Percentiles rank a stretch among this genome's conserved stretches.
Conservation (phyloP, 2,329 filamentous ascomycete genomes). For the Talaromyces sp. region DNA sequence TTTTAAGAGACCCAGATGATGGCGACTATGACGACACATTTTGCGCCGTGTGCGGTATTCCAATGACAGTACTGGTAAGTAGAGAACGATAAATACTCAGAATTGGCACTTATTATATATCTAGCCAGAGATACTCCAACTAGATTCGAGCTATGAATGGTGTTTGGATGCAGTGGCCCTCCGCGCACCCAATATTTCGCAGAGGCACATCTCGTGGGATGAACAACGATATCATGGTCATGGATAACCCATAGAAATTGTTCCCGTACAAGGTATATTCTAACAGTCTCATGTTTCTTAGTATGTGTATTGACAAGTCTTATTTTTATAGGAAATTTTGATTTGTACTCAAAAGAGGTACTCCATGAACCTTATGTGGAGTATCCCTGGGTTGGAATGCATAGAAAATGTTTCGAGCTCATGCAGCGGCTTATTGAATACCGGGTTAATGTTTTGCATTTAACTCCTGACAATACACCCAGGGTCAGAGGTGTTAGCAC, state of each 20-base stretch:
- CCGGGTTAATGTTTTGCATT: neutral
- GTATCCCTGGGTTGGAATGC: conserved; percentile 2
- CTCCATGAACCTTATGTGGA: neutral
- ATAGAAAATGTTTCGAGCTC: conserved; percentile 1
- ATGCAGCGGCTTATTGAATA: conserved; percentile 1
- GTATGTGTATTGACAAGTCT: neutral
- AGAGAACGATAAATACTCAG: neutral
- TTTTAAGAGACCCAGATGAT: no score
- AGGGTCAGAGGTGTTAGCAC: neutral
- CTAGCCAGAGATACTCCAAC: neutral
- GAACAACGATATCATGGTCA: neutral
- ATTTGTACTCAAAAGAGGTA: neutral
- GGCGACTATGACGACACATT: neutral
- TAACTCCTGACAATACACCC: neutral
- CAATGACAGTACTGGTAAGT: neutral
- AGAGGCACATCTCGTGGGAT: conserved; percentile 1
- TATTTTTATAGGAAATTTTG: neutral
- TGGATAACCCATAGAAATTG: neutral
- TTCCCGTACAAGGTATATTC: neutral
- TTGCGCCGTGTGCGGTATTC: neutral
- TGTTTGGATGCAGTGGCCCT: neutral
- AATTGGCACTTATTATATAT: neutral
- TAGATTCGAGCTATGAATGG: neutral
- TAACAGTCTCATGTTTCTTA: no score
- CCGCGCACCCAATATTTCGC: conserved; percentile 1